Conservation (phyloP, 2,329 filamentous ascomycete species). For the Aspergillus sp. region DNA sequence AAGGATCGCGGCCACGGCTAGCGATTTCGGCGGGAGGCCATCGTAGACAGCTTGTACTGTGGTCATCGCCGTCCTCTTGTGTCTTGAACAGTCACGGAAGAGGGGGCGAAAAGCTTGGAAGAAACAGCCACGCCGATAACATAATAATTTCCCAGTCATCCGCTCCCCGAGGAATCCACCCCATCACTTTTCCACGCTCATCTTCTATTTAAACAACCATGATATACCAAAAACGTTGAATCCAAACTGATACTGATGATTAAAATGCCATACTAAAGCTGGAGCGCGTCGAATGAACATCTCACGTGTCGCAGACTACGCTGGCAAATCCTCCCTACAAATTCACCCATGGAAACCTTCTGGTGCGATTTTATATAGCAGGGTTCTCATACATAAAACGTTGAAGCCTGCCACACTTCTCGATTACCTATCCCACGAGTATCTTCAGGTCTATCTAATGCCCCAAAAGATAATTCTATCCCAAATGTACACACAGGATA, state of each 20-base stretch:
- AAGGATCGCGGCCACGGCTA: constrained; percentile 30
- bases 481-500: too few species aligned
- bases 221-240: not conserved
- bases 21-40: constrained; percentile 28
- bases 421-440: not conserved
- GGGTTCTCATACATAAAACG: too few species aligned
- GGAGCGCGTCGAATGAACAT: too few species aligned
- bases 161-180: not conserved
- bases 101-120: not conserved
- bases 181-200: not conserved
- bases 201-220: not conserved
- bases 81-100: not conserved
- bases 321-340: too few species aligned
- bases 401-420: not conserved
- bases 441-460: not conserved
- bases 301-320: too few species aligned
- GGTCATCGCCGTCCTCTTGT: constrained; percentile 3
- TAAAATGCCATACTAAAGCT: not conserved
- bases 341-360: too few species aligned
- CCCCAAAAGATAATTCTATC: too few species aligned
- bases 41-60: constrained; percentile 28
- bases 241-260: not conserved
- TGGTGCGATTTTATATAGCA: too few species aligned
- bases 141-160: not conserved
- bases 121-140: constrained; percentile 38